Evolutionary conservation across 208 protist genomes (phyloP), one percentile per base, ranked within the genome.

Genomic region (Trypanosoma mega): DNA sequence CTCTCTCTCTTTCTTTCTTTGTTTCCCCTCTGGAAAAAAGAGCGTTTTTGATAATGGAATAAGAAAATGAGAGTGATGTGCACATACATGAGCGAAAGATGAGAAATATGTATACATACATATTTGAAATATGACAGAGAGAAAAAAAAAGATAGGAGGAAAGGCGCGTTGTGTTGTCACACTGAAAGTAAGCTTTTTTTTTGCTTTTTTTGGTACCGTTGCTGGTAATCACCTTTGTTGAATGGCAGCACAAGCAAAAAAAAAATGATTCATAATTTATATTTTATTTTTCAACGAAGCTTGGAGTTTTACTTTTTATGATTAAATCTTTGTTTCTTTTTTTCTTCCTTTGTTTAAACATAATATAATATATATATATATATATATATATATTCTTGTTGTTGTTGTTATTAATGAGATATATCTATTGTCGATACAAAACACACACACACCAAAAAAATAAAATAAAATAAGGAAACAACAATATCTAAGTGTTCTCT

Each of bases 271-370:
- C 12, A 16, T 39, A 16, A 16, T 39, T 39, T 39, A 16, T 39
- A 16, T 12, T 16, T 39, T 39, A 39, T 39, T 39, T 12, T 39
- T 39, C n/a, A n/a, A n/a, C n/a, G n/a, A n/a, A n/a, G n/a, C n/a
- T n/a, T n/a, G n/a, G n/a, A n/a, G n/a, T n/a, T n/a, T n/a, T n/a
- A n/a, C 6, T 39, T 39, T 39, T 39, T 6, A 39, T 39, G 12
- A 16, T 39, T 39, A 39, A 12, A 6, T 39, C 12, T 16, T 39
- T 39, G 12, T 39, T 39, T 39, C 34, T 16, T 39, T 39, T 39
- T 55, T 23, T 51, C 39, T 11, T 58, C 41, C 29, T 57, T 34
- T 16, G 24, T 46, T 48, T 30, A n/a, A 23, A 47, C 2, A 4
- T 45, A 49, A 37, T 48, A 20, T 54, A 14, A 66, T n/a, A 29